These are phyloP conservation scores for Spencermartinsiella ligniputridi DNA, from an alignment of 1,139 yeast species.

Conservation along the genomic window DNA sequence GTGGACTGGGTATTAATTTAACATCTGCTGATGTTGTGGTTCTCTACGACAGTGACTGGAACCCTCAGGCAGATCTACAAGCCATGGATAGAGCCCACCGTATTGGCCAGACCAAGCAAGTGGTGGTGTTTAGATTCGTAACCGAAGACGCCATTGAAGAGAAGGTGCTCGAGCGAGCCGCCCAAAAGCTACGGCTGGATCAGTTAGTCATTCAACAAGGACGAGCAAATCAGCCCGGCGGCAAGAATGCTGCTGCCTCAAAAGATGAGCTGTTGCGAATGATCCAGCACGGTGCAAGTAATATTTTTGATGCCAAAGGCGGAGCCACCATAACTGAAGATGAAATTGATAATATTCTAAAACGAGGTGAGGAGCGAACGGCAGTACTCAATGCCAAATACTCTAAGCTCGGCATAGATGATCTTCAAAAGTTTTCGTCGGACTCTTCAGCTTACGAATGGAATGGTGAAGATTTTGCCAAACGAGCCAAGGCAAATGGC, in stretches of 20 bases:
- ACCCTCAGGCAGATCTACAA: slow-evolving; percentile 97
- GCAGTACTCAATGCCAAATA: slow-evolving; percentile 72
- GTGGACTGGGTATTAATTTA: slow-evolving; percentile 93
- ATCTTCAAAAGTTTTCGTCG: slow-evolving; percentile 81
- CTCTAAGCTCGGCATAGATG: slow-evolving; percentile 83
- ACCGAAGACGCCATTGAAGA: slow-evolving; percentile 97
- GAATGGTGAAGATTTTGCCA: slow-evolving; percentile 93
- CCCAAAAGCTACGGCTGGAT: slow-evolving; percentile 87
- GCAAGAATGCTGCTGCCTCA: slow-evolving; percentile 37
- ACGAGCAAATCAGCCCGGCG: slow-evolving; percentile 42
- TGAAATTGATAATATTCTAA: slow-evolving; percentile 76
- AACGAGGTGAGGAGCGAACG: slow-evolving; percentile 78
- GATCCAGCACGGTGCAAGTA: slow-evolving; percentile 97
- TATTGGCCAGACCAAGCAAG: slow-evolving; percentile 97
- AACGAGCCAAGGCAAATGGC: slow-evolving; percentile 43
- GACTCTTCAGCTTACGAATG: slow-evolving; percentile 89
- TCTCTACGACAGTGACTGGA: slow-evolving; percentile 94
- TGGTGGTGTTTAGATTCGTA: slow-evolving; percentile 83
- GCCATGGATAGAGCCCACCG: slow-evolving; percentile 99
- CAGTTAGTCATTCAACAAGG: slow-evolving; percentile 97
- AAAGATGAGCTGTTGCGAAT: slow-evolving; percentile 87
- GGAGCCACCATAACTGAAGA: slow-evolving; percentile 40
- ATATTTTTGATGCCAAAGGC: slow-evolving; percentile 54
- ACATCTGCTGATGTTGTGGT: slow-evolving; percentile 91
- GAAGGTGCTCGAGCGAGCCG: slow-evolving; percentile 91